Evolutionary conservation across 805 yeast species (phyloP), one percentile per base, ranked within the genome.

Genomic region (Sugiyamaella mastotermitis): DNA sequence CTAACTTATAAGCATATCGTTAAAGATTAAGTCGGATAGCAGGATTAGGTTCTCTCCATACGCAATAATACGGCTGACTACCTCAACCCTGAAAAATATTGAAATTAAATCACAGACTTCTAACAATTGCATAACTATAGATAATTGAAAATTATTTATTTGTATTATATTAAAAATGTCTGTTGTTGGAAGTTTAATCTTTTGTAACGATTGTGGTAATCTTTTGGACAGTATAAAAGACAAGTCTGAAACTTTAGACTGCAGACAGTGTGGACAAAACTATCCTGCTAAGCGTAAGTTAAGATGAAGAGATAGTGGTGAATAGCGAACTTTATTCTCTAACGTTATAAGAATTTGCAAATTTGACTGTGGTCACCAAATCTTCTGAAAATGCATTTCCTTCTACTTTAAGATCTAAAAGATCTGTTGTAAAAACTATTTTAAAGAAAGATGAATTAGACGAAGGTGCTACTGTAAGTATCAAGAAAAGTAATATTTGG

Each of bases 361-460:
- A 84, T 56, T 69, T 90, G 56, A 81, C 83, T 56, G 97, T 92
- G 33, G 78, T 82, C 25, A 92, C 98, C 3, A 74, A 75, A 40
- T 85, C 97, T 1, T 76, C 95, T 1, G 87, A 83, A 25, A 92
- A 85, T 58, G 97, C 97, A 0, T 92, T 92, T 64, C 97, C 97
- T 18, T 87, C 97, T 7, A 62, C 79, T 3, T 65, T 92, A 45
- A 76, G 78, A 51, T 69, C 85, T 50, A 86, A 88, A 57, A 73
- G 83, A 50, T 87, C 97, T 5, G 83, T 84, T 2, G 98, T 92
- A 31, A 90, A 92, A 65, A 88, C 97, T 0, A 62, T 79, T 1
- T 69, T 88, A 57, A 77, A 76, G 55, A 74, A 74, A 19, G 77
- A 76, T 46, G 97, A 90, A 49, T 64, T 84, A 32, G 94, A 80